These are phyloP conservation scores for Penicillium riverlandense DNA, from an alignment of 495 filamentous ascomycete genomes.

Conservation along the genomic window DNA sequence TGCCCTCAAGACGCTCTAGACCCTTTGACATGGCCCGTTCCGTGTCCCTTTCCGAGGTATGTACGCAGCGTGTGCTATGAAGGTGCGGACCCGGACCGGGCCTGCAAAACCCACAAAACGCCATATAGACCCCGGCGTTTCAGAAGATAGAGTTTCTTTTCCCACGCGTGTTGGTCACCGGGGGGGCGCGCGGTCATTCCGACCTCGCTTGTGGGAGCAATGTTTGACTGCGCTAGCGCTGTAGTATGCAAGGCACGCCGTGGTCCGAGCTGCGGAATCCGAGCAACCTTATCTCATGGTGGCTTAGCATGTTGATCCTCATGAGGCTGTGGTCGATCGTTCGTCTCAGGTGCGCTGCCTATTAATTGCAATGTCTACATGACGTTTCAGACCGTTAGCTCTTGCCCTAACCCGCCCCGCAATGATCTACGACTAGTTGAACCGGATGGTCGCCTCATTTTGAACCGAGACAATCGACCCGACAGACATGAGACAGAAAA, in stretches of 20 bases:
- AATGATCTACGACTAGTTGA: neutral
- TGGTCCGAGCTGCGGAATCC: constrained; percentile 21
- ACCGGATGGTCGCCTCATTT: neutral
- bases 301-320: constrained; percentile 5
- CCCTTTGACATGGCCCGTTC: neutral
- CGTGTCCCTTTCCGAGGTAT: constrained; percentile 3
- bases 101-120: constrained; percentile 6
- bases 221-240: constrained; percentile 20
- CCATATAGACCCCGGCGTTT: constrained; percentile 20
- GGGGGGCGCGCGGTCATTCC: constrained; percentile 5
- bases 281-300: constrained; percentile 25
- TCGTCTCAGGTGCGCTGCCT: constrained; percentile 3
- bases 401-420: neutral
- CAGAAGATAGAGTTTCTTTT: constrained; percentile 20
- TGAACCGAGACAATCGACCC: neutral
- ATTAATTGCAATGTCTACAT: neutral
- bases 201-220: constrained; percentile 10
- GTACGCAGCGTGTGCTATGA: neutral
- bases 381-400: neutral
- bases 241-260: constrained; percentile 27
- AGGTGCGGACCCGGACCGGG: neutral
- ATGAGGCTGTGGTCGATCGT: neutral
- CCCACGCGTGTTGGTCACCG: constrained; percentile 10
- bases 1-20: neutral
- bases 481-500: neutral